phyloP scores from a whole-genome alignment of 2,329 filamentous ascomycete genomes.

The Fusarium lateritium region DNA sequence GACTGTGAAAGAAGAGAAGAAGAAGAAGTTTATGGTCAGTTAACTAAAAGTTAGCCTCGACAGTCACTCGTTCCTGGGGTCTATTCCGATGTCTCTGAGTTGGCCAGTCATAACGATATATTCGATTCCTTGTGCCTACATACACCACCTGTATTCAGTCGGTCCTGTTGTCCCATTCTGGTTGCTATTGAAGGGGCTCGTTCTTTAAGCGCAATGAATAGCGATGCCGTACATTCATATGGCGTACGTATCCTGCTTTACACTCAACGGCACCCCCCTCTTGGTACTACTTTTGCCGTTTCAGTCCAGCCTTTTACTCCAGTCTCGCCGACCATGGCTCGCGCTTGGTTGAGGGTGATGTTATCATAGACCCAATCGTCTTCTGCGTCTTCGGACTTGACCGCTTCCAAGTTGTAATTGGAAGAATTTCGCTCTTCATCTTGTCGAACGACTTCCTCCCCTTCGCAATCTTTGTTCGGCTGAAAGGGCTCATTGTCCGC shows the following conservation, averaged over 20 bases:
- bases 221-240: background rate
- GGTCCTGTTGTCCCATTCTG: too few species aligned
- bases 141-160: too few species aligned
- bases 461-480: background rate
- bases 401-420: background rate
- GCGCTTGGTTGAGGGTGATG: background rate
- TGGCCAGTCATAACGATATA: too few species aligned
- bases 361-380: background rate
- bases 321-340: background rate
- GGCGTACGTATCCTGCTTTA: background rate
- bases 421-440: too few species aligned
- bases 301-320: conserved; percentile 6
- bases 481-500: background rate
- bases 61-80: too few species aligned
- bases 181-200: too few species aligned
- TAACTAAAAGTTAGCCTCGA: too few species aligned
- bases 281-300: background rate
- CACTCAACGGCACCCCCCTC: background rate
- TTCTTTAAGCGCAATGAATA: too few species aligned
- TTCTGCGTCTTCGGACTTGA: background rate
- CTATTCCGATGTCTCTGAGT: too few species aligned
- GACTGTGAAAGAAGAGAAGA: too few species aligned
- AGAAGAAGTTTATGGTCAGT: too few species aligned
- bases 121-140: too few species aligned
- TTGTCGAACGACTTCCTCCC: background rate